Percentiles rank a stretch among this genome's conserved stretches.
These are phyloP conservation scores for Solanum clarkiae DNA, from an alignment of 257 asterid genomes.

Conservation along the genomic window DNA sequence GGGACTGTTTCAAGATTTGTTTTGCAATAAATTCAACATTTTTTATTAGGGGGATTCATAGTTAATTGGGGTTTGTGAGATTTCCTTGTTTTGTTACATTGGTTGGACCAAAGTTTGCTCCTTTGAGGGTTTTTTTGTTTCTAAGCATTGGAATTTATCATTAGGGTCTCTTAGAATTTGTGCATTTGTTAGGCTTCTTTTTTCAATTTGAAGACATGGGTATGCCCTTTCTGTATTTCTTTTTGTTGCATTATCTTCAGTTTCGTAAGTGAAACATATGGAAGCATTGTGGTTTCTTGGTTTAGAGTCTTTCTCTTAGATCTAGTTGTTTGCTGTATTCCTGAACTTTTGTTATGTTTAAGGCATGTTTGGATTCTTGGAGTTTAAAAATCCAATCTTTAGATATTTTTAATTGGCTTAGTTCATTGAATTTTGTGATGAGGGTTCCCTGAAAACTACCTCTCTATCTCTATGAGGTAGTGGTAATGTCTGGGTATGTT, in stretches of 20 bases:
- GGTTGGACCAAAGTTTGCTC: not conserved
- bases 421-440: not conserved
- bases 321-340: slow-evolving; percentile 9
- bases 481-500: too few relatives aligned
- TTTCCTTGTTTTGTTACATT: not conserved
- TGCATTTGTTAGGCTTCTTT: slow-evolving; percentile 4
- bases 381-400: not conserved
- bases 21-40: slow-evolving; percentile 6
- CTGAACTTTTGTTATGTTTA: not conserved
- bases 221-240: slow-evolving; percentile 1
- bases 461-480: too few relatives aligned
- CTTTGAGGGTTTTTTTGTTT: not conserved
- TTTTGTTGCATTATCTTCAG: not conserved
- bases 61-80: not conserved
- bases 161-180: slow-evolving; percentile 11
- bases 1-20: slow-evolving; percentile 12
- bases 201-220: slow-evolving; percentile 24
- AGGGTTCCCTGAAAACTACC: too few relatives aligned
- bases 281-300: not conserved
- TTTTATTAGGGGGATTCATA: not conserved
- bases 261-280: not conserved
- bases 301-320: slow-evolving; percentile 11
- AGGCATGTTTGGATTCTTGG: not conserved
- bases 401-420: not conserved
- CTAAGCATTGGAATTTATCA: not conserved